phyloP scores from a whole-genome alignment of 2,329 filamentous ascomycete genomes.

The Cercospora berteroae region DNA sequence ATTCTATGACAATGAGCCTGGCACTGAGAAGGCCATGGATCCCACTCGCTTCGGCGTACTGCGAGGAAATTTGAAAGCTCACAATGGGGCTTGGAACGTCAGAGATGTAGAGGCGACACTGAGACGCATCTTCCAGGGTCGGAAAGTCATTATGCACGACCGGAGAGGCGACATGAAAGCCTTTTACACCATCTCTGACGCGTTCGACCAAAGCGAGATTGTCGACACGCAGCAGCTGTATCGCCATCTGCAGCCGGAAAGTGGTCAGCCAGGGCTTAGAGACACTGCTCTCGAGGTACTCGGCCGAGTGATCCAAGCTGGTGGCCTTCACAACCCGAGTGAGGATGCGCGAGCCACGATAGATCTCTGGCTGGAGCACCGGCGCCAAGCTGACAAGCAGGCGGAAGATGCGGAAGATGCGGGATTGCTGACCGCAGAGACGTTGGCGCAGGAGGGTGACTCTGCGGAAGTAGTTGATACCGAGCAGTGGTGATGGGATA shows the following conservation, averaged over 20 bases:
- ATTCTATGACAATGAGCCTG: neutral
- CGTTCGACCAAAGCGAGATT: neutral
- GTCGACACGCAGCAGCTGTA: neutral
- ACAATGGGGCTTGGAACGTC: neutral
- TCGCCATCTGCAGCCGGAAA: neutral
- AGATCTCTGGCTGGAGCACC: slow-evolving; percentile 10
- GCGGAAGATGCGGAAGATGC: neutral
- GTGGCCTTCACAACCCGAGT: slow-evolving; percentile 8
- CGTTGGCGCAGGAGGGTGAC: neutral
- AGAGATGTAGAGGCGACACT: neutral
- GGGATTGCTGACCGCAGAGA: neutral
- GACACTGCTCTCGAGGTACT: neutral
- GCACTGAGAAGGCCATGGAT: neutral
- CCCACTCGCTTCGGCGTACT: neutral
- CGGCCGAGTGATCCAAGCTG: slow-evolving; percentile 8
- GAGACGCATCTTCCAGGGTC: neutral
- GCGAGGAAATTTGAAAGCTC: neutral
- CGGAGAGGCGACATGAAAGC: neutral
- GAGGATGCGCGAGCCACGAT: slow-evolving; percentile 22
- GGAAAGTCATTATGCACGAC: neutral
- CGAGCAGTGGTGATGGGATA: neutral
- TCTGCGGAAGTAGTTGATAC: neutral
- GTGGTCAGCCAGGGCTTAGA: neutral
- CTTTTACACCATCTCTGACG: neutral
- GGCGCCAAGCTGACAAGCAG: neutral